Base-by-base conservation (phyloP, 2,329 filamentous ascomycete genomes). In the Chaetothyriales sp. region DNA sequence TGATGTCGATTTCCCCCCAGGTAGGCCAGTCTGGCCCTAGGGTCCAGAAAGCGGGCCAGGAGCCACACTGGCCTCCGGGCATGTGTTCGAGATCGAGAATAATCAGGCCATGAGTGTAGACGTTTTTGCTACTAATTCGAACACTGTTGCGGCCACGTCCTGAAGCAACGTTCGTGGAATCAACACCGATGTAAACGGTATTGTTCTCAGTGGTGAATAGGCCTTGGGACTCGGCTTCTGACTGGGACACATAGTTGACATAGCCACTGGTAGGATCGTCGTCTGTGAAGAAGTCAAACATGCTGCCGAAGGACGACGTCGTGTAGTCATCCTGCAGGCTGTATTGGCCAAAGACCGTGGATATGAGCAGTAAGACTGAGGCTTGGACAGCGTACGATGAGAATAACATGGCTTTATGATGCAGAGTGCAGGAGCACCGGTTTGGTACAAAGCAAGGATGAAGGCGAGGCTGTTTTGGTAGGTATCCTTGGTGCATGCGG, bases 201-300 rank as follows among this genome's bases (percentile, higher is more conserved):
- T 72, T 70, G 52, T 77, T 70, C 44, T 73, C 65, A 57, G 73
- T 77, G 55, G 77, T 76, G 57, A 82, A 80, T 7, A 89, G 72
- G 15, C 76, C 75, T 37, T 69, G 64, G 20, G 65, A 63, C 54
- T 76, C 74, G 52, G 86, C 85, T 1, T 74, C 76, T 15, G 65
- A 51, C 49, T 75, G 71, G 58, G 77, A 70, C 50, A 81, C 74
- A 62, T 89, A 94, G 54, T 79, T 69, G 61, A 92, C 87, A 61
- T 81, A 87, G 37, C 86, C 87, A 56, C 82, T 61, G 2, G 86
- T 94, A 0, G 86, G 86, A 63, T 94, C 87, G 10, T 61, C 29
- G 13, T 52, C 66, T 15, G 72, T 74, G 57, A 67, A 77, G 66
- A 79, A 78, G 29, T 65, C 60, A 62, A 78, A 78, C 58, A 70